Evolutionary conservation across 2,329 filamentous ascomycete species (phyloP), one percentile per base, ranked within the genome.

Genomic region (Phialemoniopsis sp.): DNA sequence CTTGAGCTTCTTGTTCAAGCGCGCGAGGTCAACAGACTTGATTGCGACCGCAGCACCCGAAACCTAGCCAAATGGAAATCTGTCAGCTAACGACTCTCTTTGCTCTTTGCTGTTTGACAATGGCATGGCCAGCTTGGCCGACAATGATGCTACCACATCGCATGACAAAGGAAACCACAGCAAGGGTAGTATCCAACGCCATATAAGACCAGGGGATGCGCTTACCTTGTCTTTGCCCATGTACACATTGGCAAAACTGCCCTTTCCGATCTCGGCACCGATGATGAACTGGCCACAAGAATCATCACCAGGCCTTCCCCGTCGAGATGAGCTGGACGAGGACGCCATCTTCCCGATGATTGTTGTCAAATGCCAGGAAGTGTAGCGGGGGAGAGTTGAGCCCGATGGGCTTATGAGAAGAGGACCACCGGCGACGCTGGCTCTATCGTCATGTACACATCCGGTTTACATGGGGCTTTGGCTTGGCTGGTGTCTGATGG

Each of bases 171-270:
- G 39, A 38, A 32, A 29, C 39, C 34, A 37, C 14, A 31, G 30
- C 9, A 37, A 39, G 18, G 34, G 35, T 39, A 30, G 31, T 29
- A 32, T 28, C 36, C 38, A 36, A 26, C 10, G 10, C n/a, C 21
- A 26, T n/a, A 39, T 37, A 17, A 29, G 38, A 37, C n/a, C 10
- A 42, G 29, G 34, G 40, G 67, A 33, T 31, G 16, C 32, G 45
- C 82, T 66, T 68, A 95, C 89, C 68, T 85, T 85, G 66, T 94
- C 87, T 52, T 82, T 81, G 48, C 87, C 89, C 60, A 86, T 80
- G 62, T 93, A 97, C 50, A 98, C 93, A 51, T 89, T 89, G 49
- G 93, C 93, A 71, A 97, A 98, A 70, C 93, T 97, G 46, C 93
- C 93, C 68, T 93, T 93, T 47, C 93, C 93, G 60, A 97, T 96